phyloP scores from a whole-genome alignment of 805 yeast genomes.

The Millerozyma miso region DNA sequence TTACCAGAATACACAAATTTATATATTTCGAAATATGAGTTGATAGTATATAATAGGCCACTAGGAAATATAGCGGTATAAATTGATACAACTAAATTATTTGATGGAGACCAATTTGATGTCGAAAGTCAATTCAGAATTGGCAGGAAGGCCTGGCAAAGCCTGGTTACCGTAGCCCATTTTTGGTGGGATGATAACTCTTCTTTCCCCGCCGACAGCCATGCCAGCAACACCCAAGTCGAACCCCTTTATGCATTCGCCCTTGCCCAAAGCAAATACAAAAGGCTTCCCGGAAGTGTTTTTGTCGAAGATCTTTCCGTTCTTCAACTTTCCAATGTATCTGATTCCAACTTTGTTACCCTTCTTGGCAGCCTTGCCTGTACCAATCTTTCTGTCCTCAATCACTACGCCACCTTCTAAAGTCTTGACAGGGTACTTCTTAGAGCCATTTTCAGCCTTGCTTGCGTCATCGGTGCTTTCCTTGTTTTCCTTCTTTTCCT shows the following conservation, averaged over 20 bases:
- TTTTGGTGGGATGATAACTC: constrained; percentile 91
- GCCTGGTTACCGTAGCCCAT: constrained; percentile 95
- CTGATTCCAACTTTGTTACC: constrained; percentile 93
- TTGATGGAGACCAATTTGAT: constrained; percentile 89
- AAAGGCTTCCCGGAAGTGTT: constrained; percentile 98
- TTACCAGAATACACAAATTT: not conserved
- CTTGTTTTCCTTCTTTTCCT: constrained; percentile 21
- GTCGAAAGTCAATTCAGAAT: constrained; percentile 94
- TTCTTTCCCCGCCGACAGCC: constrained; percentile 98
- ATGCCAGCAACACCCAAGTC: constrained; percentile 98
- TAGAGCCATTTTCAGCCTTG: constrained; percentile 11
- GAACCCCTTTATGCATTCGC: constrained; percentile 98
- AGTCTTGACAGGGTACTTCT: constrained; percentile 65
- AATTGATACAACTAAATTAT: constrained; percentile 32
- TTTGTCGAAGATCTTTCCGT: constrained; percentile 95
- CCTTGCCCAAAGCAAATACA: constrained; percentile 84
- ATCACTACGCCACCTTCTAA: constrained; percentile 89
- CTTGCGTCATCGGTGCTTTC: constrained; percentile 19
- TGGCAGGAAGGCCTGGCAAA: constrained; percentile 96
- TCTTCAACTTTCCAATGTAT: constrained; percentile 95
- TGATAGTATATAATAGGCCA: not conserved
- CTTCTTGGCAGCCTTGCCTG: constrained; percentile 81
- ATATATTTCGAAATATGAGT: not conserved
- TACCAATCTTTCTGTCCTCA: constrained; percentile 89
- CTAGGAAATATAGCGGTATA: not conserved